Percentiles rank a stretch among this genome's conserved stretches.
Evolutionary conservation across 768 basidiomycete species (phyloP).

Genomic region (Polyporus arcularius): DNA sequence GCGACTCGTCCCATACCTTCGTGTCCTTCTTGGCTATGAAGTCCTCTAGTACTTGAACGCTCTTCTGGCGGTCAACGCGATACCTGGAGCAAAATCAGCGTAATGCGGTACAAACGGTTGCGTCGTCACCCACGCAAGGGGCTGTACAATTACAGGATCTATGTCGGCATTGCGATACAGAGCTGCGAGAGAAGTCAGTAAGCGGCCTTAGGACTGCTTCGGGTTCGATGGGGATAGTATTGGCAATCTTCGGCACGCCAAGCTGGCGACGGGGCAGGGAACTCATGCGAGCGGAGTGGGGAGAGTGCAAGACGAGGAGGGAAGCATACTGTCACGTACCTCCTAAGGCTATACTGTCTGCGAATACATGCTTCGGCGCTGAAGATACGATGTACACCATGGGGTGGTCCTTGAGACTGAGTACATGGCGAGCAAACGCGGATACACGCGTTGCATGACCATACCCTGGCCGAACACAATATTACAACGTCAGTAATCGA

Average conservation of each 20-base stretch:
- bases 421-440: slow-evolving; percentile 64
- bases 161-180: slow-evolving; percentile 70
- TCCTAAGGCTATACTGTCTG: slow-evolving; percentile 60
- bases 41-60: slow-evolving; percentile 57
- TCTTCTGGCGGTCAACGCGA: slow-evolving; percentile 71
- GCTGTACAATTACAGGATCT: slow-evolving; percentile 81
- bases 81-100: slow-evolving; percentile 44
- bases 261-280: no score
- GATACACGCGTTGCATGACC: slow-evolving; percentile 86
- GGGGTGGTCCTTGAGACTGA: slow-evolving; percentile 46
- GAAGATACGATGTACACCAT: slow-evolving; percentile 69
- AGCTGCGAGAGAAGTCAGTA: slow-evolving; percentile 34
- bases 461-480: slow-evolving; percentile 48
- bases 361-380: slow-evolving; percentile 71
- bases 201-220: not conserved
- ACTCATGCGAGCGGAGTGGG: no score
- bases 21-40: slow-evolving; percentile 60
- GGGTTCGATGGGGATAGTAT: not conserved
- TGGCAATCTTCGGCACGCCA: no score
- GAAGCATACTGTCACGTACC: slow-evolving; percentile 19
- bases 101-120: not conserved
- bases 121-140: slow-evolving; percentile 59
- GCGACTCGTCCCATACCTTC: slow-evolving; percentile 53
- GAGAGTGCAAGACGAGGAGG: no score
- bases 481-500: no score